Evolutionary conservation across 164 flowering plant species (phyloP), one percentile per base, ranked within the genome.

Genomic region (Berberis thunbergii): DNA sequence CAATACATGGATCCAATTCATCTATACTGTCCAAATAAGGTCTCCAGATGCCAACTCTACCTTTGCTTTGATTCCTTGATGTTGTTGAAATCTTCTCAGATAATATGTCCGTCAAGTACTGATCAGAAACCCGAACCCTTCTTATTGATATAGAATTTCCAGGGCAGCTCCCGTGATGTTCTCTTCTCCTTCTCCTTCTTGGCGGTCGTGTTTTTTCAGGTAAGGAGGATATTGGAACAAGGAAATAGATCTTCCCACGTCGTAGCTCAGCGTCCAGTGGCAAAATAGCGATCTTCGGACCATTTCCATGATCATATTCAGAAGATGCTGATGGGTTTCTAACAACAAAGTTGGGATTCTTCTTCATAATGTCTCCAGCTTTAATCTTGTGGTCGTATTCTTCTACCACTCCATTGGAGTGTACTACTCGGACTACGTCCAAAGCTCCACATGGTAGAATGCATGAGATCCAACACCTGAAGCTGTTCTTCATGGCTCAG

Each of bases 381-480:
- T 45, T 70, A 64, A 89, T 67, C 3, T 78, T 70, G 63, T 81
- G 84, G 64, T 82, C 80, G 72, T 89, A 76, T 62, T 91, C 98
- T 66, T 89, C 90, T 11, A 91, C 96, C 1, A 70, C 80, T 49
- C 97, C 97, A 59, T 86, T 81, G 2, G 78, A 58, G 69, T 90
- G 97, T 0, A 91, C 89, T 8, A 91, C 81, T 2, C 96, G 76
- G 46, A 88, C 77, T 57, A 91, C 92, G 70, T 91, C 97, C 5
- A 91, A 87, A 0, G 85, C 76, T 4, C 97, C 97, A 59, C 97
- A 91, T 7, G 97, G 96, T 3, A 91, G 84, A 67, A 91, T 88
- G 86, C 97, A 91, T 39, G 97, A 80, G 67, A 91, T 82, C 82
- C 86, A 91, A 71, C 97, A 91, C 66, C 86, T 74, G 26, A 91